Percentiles rank a stretch among this genome's conserved stretches.
These are phyloP conservation scores for Fusarium sp. DNA, from an alignment of 2,329 filamentous ascomycete genomes.

Conservation along the genomic window DNA sequence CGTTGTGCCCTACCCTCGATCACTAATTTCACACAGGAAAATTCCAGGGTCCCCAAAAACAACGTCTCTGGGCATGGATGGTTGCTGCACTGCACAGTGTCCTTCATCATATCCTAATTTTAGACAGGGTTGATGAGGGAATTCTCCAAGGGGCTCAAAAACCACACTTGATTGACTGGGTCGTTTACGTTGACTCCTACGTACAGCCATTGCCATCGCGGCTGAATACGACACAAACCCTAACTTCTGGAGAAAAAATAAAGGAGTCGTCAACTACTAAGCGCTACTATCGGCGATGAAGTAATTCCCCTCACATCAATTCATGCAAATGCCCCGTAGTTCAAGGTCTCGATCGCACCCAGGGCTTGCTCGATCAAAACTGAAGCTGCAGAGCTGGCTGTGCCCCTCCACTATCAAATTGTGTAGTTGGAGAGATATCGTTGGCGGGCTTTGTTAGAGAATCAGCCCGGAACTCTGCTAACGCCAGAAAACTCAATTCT, in stretches of 20 bases:
- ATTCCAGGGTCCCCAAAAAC: neutral
- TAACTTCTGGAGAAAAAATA: conserved; percentile 28
- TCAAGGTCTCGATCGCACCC: conserved; percentile 27
- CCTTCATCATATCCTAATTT: conserved; percentile 6
- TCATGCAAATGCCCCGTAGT: conserved; percentile 14
- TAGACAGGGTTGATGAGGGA: conserved; percentile 12
- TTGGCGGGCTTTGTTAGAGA: conserved; percentile 14
- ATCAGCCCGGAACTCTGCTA: conserved; percentile 30
- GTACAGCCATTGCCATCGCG: conserved; percentile 4
- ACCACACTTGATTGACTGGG: conserved; percentile 14
- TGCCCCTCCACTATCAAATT: conserved; percentile 14
- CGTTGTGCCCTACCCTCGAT: conserved; percentile 32
- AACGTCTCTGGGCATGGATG: neutral
- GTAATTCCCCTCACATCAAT: conserved; percentile 14
- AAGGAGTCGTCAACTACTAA: conserved; percentile 4
- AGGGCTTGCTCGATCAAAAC: neutral
- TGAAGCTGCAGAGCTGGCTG: conserved; percentile 4
- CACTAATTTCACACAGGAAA: conserved; percentile 10
- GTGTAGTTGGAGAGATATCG: conserved; percentile 20
- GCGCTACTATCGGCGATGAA: conserved; percentile 12
- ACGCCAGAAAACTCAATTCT: conserved; percentile 36
- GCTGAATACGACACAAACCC: conserved; percentile 19
- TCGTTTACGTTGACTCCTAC: neutral
- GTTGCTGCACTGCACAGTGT: neutral
- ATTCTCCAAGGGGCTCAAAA: conserved; percentile 12